These are phyloP conservation scores for Fraxinus cuspidata DNA, from an alignment of 257 asterid species.

Conservation along the genomic window DNA sequence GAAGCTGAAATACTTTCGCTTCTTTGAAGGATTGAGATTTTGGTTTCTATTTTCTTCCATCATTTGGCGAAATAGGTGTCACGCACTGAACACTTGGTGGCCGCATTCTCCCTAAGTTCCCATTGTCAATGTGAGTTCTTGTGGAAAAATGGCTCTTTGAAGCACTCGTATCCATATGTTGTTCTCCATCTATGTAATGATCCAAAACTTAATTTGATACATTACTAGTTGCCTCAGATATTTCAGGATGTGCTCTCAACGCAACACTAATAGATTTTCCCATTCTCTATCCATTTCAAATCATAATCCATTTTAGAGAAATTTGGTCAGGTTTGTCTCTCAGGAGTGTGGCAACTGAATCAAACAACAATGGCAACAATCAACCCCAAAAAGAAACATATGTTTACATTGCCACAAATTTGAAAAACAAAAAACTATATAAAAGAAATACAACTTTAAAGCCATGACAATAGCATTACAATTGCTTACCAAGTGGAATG, in stretches of 20 bases:
- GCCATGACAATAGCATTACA: slow-evolving; percentile 12
- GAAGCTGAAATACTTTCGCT: slow-evolving; percentile 42
- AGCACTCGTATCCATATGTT: slow-evolving; percentile 52
- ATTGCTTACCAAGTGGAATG: slow-evolving; percentile 55
- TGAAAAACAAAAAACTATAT: no score
- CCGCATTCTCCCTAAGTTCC: slow-evolving; percentile 44
- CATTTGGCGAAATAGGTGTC: slow-evolving; percentile 47
- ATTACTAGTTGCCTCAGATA: slow-evolving; percentile 77
- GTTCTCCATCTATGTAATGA: slow-evolving; percentile 75
- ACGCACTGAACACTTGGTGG: slow-evolving; percentile 56
- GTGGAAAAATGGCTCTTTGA: slow-evolving; percentile 34
- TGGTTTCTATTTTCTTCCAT: slow-evolving; percentile 69
- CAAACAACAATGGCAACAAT: slow-evolving; percentile 17
- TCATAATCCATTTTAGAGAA: slow-evolving; percentile 38
- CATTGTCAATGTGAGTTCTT: slow-evolving; percentile 45
- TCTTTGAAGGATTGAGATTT: slow-evolving; percentile 76
- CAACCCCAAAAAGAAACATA: neutral
- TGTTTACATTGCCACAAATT: no score
- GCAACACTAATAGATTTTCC: slow-evolving; percentile 42
- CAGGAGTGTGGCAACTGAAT: slow-evolving; percentile 67
- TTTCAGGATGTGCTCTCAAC: slow-evolving; percentile 50
- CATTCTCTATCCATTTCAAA: slow-evolving; percentile 37
- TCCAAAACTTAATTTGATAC: slow-evolving; percentile 78
- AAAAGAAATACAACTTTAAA: neutral
- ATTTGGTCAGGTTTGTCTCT: slow-evolving; percentile 54